Evolutionary conservation across 129 eudicot genomes (phyloP), one percentile per base, ranked within the genome.

Genomic region (Artemisia annua): DNA sequence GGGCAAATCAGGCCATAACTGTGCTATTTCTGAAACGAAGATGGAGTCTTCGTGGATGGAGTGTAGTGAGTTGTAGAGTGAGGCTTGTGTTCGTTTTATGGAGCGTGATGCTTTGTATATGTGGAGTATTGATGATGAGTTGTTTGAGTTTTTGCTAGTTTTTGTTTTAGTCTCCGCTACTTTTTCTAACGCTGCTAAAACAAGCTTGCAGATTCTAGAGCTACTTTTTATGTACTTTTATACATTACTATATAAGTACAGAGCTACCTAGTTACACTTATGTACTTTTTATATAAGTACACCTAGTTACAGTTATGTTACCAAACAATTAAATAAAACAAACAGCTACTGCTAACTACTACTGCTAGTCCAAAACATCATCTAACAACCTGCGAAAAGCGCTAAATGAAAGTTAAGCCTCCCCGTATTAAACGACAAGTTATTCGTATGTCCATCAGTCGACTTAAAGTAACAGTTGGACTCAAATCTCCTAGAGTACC

Each of bases 321-420:
- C 9, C 1, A 35, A 35, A 35, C 44, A 35, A 9, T 35, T 6
- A 35, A 35, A 35, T 35, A 35, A 35, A 35, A 35, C 44, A 35
- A 35, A 35, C 44, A 35, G 57, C 17, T 16, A 52, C 5, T 3
- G 14, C 35, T 30, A 30, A 30, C 35, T 50, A 50, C 5, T 50
- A 9, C 3, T 22, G 5, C n/a, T 35, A 35, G 8, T 6, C 43
- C 43, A 35, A 32, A 35, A 51, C 19, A 48, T 7, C 32, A 28
- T 62, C 26, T 16, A 59, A 63, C 26, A 75, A 94, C 96, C 99
- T 53, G 97, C 94, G 2, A 90, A 87, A 53, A 81, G 65, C 15
- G 97, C 97, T 20, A 90, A 83, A 57, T 94, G 99, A 67, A 94
- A 89, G 65, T 94, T 94, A 71, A 94, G 97, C 11, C 99, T 93